Base-by-base conservation (phyloP, 345 rosid species). In the Physaria fendleri region DNA sequence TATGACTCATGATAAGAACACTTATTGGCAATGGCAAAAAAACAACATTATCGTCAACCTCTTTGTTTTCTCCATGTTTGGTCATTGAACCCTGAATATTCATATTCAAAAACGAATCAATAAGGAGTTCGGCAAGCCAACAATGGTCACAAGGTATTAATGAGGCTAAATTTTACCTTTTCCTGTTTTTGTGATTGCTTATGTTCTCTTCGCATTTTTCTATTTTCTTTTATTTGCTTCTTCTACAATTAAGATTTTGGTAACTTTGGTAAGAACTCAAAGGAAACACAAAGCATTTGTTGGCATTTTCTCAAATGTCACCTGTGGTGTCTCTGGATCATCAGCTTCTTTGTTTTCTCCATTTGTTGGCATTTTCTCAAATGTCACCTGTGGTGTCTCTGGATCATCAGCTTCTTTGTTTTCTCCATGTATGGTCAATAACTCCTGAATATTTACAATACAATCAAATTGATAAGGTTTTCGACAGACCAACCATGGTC, bases 1-100 rank as follows among this genome's bases (percentile, higher is more conserved):
- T 21, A 62, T 35, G 6, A 62, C 29, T 47, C 58, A 68, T 43
- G 7, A 1, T 10, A 46, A 54, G 13, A 56, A n/a, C n/a, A 48
- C 15, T 47, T 21, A 16, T 15, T 29, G 11, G 21, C 10, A 61
- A 37, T 27, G 22, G 23, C 17, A 22, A 11, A 62, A 17, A 34
- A 3, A 0, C n/a, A n/a, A n/a, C n/a, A n/a, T n/a, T n/a, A 5
- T 52, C 0, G 4, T 52, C 34, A 2, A 17, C 47, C 43, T 68
- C 6, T 14, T 55, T 0, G 3, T 28, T 53, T 21, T 27, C 56
- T 21, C 35, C 42, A 2, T 45, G 28, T 11, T 43, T 61, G 43
- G 47, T 61, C 6, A 35, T 44, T 20, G 56, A 45, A 61, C 15
- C 65, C 68, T 69, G 57, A 22, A 37, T 8, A 43, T 45, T 52